Evolutionary conservation across 768 basidiomycete species (phyloP).

Genomic region (Leccinum barrowsii): DNA sequence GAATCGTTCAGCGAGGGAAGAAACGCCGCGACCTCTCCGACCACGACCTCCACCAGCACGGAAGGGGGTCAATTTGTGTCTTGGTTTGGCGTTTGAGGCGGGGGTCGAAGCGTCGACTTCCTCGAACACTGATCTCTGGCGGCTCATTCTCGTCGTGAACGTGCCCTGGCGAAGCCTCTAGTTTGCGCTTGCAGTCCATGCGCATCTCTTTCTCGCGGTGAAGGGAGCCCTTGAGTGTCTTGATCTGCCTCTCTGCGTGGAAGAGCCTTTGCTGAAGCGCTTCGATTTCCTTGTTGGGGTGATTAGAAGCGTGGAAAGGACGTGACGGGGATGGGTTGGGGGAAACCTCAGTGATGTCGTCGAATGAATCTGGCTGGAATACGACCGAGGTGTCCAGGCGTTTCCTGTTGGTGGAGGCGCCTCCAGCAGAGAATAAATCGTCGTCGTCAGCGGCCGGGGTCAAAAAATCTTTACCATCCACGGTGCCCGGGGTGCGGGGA

Average conservation of each 20-base stretch:
- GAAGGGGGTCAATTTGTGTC: conserved; percentile 51
- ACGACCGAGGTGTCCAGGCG: conserved; percentile 49
- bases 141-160: conserved; percentile 37
- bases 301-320: conserved; percentile 67
- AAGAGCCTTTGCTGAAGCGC: conserved; percentile 76
- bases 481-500: conserved; percentile 65
- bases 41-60: conserved; percentile 44
- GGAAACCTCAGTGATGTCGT: conserved; percentile 47
- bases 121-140: conserved; percentile 39
- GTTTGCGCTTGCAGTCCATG: conserved; percentile 58
- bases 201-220: conserved; percentile 82
- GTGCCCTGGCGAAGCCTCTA: conserved; percentile 41
- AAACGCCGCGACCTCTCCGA: conserved; percentile 47
- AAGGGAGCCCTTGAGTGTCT: conserved; percentile 73
- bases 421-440: conserved; percentile 65
- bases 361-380: conserved; percentile 45
- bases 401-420: conserved; percentile 60
- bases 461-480: conserved; percentile 43
- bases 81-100: conserved; percentile 33
- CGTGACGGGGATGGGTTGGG: conserved; percentile 61
- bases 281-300: conserved; percentile 79
- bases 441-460: conserved; percentile 60
- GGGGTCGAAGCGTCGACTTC: conserved; percentile 40
- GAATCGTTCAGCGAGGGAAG: conserved; percentile 58
- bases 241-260: conserved; percentile 84